phyloP scores from a whole-genome alignment of 2,329 filamentous ascomycete genomes.

The Pochonia chlamydosporia region DNA sequence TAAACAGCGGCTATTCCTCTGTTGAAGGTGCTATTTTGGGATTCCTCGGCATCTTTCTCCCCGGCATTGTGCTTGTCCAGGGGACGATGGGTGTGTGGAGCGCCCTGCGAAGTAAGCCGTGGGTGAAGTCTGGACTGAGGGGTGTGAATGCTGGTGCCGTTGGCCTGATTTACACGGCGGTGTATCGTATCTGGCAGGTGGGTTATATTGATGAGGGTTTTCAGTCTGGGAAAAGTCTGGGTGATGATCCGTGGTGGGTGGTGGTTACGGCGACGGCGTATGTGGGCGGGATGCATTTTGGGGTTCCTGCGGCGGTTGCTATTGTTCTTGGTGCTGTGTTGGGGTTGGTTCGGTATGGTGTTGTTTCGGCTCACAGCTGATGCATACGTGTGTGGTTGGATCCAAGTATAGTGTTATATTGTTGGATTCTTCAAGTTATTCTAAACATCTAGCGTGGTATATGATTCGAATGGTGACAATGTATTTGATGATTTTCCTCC shows the following conservation, averaged over 20 bases:
- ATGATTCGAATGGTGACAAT: no score
- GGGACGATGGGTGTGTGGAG: constrained; percentile 38
- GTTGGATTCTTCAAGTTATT: no score
- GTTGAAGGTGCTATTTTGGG: constrained; percentile 43
- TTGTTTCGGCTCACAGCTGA: constrained; percentile 12
- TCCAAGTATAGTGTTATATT: no score
- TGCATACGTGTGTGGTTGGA: no score
- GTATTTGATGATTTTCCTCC: no score
- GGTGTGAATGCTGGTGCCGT: constrained; percentile 57
- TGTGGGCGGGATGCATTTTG: constrained; percentile 23
- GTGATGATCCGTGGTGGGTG: constrained; percentile 57
- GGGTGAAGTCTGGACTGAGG: constrained; percentile 43
- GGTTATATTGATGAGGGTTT: constrained; percentile 48
- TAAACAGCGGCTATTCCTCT: constrained; percentile 21
- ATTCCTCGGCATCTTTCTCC: constrained; percentile 46
- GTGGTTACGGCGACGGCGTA: constrained; percentile 44
- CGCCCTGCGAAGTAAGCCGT: constrained; percentile 29
- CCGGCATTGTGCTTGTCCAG: constrained; percentile 42
- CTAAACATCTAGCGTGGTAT: no score
- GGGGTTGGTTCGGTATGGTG: constrained; percentile 26
- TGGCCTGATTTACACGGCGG: constrained; percentile 57
- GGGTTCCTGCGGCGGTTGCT: constrained; percentile 19
- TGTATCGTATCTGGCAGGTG: constrained; percentile 58
- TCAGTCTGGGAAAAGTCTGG: constrained; percentile 45
- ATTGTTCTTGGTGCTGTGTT: constrained; percentile 28